phyloP scores from a whole-genome alignment of 2,329 filamentous ascomycete genomes.

The Calonectria ilicicola region DNA sequence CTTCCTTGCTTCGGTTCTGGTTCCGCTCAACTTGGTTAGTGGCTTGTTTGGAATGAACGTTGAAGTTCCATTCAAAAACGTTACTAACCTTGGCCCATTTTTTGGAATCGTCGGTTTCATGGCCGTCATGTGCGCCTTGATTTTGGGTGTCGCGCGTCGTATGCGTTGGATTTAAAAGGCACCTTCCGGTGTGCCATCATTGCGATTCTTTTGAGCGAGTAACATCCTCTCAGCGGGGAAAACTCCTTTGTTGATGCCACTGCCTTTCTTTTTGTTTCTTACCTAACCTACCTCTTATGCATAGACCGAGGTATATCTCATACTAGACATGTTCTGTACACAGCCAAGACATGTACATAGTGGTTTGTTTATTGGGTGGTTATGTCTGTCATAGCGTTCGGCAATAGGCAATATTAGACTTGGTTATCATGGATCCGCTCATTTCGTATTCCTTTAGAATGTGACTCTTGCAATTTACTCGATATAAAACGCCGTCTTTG shows the following conservation, averaged over 20 bases:
- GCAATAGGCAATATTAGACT: slow-evolving; percentile 13
- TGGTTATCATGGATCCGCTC: slow-evolving; percentile 24
- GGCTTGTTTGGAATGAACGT: slow-evolving; percentile 93
- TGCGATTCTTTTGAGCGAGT: not conserved
- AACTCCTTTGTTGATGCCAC: not conserved
- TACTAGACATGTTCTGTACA: slow-evolving; percentile 27
- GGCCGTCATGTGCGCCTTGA: slow-evolving; percentile 61
- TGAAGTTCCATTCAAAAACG: slow-evolving; percentile 71
- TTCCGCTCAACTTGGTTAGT: slow-evolving; percentile 93
- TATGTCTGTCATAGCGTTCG: slow-evolving; percentile 10
- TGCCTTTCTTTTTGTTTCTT: slow-evolving; percentile 20
- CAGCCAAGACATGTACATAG: slow-evolving; percentile 15
- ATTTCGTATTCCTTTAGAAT: not conserved
- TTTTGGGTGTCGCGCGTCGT: slow-evolving; percentile 59
- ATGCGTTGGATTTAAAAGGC: slow-evolving; percentile 58
- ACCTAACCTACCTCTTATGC: slow-evolving; percentile 11
- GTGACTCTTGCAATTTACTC: not conserved
- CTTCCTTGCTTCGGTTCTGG: slow-evolving; percentile 92
- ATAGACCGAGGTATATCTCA: slow-evolving; percentile 33
- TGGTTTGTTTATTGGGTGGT: slow-evolving; percentile 16
- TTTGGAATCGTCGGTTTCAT: slow-evolving; percentile 66
- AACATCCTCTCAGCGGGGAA: not conserved
- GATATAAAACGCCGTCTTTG: not conserved
- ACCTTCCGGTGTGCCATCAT: not conserved
- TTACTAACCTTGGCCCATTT: slow-evolving; percentile 67